Conservation (phyloP, 140 eudicot genomes). For the Bidens hawaiensis region DNA sequence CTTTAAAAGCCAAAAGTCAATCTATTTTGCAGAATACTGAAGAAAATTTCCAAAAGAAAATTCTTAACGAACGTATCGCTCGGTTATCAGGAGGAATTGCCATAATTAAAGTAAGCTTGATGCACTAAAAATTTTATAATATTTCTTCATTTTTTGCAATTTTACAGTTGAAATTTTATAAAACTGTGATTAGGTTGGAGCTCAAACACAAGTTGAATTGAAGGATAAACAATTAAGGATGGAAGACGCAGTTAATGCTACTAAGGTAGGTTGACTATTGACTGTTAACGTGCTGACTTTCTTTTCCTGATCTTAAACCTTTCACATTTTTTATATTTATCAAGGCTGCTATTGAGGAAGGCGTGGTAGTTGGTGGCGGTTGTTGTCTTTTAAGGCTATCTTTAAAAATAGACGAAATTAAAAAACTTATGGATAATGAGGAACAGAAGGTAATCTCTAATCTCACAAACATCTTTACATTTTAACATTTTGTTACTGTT, state of each 20-base stretch:
- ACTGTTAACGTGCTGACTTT: conserved; percentile 4
- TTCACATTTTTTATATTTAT: neutral
- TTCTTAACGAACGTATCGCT: conserved; percentile 76
- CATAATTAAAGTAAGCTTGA: conserved; percentile 54
- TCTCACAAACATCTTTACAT: neutral
- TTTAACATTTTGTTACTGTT: neutral
- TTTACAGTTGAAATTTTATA: neutral
- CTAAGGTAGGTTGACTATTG: conserved; percentile 50
- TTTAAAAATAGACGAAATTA: conserved; percentile 50
- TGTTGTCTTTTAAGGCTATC: conserved; percentile 83
- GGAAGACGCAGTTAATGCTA: conserved; percentile 96
- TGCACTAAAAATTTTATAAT: neutral
- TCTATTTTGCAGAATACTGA: conserved; percentile 48
- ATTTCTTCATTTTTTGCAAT: neutral
- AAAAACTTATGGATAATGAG: conserved; percentile 64
- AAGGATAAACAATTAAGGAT: conserved; percentile 85
- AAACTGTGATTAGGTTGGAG: conserved; percentile 62
- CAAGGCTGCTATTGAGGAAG: conserved; percentile 97
- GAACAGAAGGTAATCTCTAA: conserved; percentile 69
- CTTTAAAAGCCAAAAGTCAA: neutral
- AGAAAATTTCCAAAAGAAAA: conserved; percentile 64
- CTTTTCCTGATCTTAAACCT: conserved; percentile 11
- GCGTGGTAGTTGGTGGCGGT: conserved; percentile 96
- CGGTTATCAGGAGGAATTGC: conserved; percentile 84
- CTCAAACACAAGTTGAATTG: conserved; percentile 79